A percentile compares a stretch with the other conserved stretches of the same genome.
Evolutionary conservation across 2,329 filamentous ascomycete species (phyloP).

Genomic region (Parafenestella ontariensis): DNA sequence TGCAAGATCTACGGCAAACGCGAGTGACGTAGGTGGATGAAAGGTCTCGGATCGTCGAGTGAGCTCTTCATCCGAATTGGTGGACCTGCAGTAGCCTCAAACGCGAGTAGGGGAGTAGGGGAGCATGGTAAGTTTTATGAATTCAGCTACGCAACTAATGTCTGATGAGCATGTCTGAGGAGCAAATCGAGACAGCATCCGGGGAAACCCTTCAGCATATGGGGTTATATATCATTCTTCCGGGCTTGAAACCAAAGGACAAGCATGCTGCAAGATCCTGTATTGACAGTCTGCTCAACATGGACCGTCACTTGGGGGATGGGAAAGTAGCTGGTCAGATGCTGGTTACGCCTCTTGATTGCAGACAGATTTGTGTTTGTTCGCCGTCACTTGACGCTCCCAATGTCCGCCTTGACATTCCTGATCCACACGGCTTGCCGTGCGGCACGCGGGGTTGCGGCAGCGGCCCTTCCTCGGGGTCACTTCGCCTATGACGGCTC

Average conservation of each 20-base stretch:
- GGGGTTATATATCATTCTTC: too few species aligned
- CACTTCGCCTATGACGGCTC: slow-evolving; percentile 6
- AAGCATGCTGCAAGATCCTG: neutral
- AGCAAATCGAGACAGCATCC: neutral
- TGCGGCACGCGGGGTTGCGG: slow-evolving; percentile 21
- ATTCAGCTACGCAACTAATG: slow-evolving; percentile 1
- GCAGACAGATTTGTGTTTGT: neutral
- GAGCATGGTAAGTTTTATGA: neutral
- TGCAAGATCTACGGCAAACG: slow-evolving; percentile 3
- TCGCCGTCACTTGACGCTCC: slow-evolving; percentile 5
- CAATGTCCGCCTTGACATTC: slow-evolving; percentile 1
- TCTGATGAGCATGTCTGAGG: neutral
- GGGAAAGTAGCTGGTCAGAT: neutral
- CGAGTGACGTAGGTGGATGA: slow-evolving; percentile 14
- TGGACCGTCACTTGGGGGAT: neutral
- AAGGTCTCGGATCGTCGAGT: slow-evolving; percentile 9
- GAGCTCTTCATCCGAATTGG: slow-evolving; percentile 11
- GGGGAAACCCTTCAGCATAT: neutral
- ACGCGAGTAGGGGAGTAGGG: slow-evolving; percentile 16
- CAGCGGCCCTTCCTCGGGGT: slow-evolving; percentile 21
- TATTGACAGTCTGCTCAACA: neutral
- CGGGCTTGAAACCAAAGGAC: neutral
- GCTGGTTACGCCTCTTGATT: neutral
- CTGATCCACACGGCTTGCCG: slow-evolving; percentile 8
- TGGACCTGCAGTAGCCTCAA: slow-evolving; percentile 33